Base-by-base conservation (phyloP, 2,329 filamentous ascomycete species). In the Eurotiales sp. region DNA sequence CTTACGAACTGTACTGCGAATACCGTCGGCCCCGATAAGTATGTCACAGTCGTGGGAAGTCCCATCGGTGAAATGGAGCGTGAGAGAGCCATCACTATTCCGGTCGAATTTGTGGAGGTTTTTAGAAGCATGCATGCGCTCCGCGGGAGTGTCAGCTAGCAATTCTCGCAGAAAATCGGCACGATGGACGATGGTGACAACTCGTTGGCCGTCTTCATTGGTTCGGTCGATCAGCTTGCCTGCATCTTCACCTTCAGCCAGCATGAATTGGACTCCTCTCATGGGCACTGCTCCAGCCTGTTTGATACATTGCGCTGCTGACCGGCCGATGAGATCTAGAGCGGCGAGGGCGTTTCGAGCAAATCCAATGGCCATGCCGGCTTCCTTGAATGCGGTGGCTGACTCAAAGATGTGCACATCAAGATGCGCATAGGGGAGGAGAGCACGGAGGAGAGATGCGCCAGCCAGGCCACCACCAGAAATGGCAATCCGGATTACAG, bases 391-490 rank as follows among this genome's bases (percentile, higher is more conserved):
- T 50, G 55, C 41, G 46, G 53, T 17, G 58, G 60, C 66, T 2
- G 64, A 56, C 46, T 74, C 71, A 56, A 70, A 73, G 15, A 74
- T 64, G 29, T 65, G 59, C 4, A 69, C 59, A n/a, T 65, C 57
- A 19, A 73, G 56, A 48, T 71, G 64, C 4, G 53, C 45, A 36
- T 65, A 58, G 49, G 67, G 66, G n/a, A 61, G 53, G 10, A 73
- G 57, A 17, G 64, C 69, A 1, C 65, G 65, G 8, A 66, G 63
- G 3, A 74, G 65, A 8, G 67, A 63, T 12, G 69, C 59, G 10
- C 72, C 71, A 6, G 66, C 64, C 34, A 74, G 68, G 44, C 68
- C 67, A 27, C 22, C 77, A 72, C 46, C 75, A 77, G 15, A 68
- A 81, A 53, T 53, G 32, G 55, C 50, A 12, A 56, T 44, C 8